phyloP scores from a whole-genome alignment of 1,139 yeast species.

The Entelexis paramagnoliae region DNA sequence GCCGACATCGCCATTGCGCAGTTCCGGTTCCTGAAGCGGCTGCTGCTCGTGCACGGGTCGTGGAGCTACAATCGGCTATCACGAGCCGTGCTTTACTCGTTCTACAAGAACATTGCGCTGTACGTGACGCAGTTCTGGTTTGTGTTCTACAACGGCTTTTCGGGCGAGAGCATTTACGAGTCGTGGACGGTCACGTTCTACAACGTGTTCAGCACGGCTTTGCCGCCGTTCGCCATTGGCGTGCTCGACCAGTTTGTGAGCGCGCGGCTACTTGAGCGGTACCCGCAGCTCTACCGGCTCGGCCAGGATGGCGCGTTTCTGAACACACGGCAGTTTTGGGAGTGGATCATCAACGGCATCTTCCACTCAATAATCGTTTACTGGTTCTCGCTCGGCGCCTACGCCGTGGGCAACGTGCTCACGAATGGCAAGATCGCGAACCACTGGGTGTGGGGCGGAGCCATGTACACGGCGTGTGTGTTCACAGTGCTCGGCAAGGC shows the following conservation, averaged over 20 bases:
- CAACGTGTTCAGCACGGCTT: conserved; percentile 88
- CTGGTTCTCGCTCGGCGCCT: conserved; percentile 60
- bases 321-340: conserved; percentile 89
- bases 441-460: conserved; percentile 95
- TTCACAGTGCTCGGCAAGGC: conserved; percentile 92
- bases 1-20: conserved; percentile 98
- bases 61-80: conserved; percentile 97
- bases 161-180: conserved; percentile 93
- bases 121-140: conserved; percentile 99
- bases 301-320: conserved; percentile 86
- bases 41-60: conserved; percentile 86
- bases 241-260: conserved; percentile 93
- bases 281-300: conserved; percentile 83
- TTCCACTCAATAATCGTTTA: conserved; percentile 84
- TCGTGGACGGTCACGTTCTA: conserved; percentile 97
- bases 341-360: conserved; percentile 93
- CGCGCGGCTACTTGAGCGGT: conserved; percentile 77
- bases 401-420: conserved; percentile 55
- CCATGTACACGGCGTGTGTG: conserved; percentile 77
- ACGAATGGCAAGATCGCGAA: conserved; percentile 65
- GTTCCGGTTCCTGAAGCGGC: conserved; percentile 70
- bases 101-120: conserved; percentile 87
- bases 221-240: conserved; percentile 94
- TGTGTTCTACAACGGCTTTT: conserved; percentile 81
- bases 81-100: conserved; percentile 83